phyloP scores from a whole-genome alignment of 2,329 filamentous ascomycete genomes.

The Talaromyces albobiverticillius region DNA sequence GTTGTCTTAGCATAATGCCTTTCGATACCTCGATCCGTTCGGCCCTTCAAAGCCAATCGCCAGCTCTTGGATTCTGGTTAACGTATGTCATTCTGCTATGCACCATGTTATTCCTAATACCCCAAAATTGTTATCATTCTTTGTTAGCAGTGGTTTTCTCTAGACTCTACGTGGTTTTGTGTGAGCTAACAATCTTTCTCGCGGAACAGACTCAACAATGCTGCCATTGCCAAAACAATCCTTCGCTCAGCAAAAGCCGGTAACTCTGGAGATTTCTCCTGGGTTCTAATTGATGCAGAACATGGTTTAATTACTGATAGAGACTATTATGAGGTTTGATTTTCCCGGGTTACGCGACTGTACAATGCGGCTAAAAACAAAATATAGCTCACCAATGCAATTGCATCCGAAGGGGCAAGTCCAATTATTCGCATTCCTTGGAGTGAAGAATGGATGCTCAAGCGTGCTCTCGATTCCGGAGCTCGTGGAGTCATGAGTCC shows the following conservation, averaged over 20 bases:
- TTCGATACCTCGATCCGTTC: neutral
- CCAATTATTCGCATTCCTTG: slow-evolving; percentile 44
- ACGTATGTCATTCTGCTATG: too few species aligned
- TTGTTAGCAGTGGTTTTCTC: too few species aligned
- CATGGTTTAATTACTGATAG: slow-evolving; percentile 5
- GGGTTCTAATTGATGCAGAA: slow-evolving; percentile 3
- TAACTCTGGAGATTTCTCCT: too few species aligned
- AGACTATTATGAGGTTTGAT: slow-evolving; percentile 1
- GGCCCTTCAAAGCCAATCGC: neutral
- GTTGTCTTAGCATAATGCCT: too few species aligned
- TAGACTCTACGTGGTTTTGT: too few species aligned
- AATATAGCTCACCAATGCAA: slow-evolving; percentile 51
- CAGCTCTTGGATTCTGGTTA: slow-evolving; percentile 1
- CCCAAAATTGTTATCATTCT: too few species aligned
- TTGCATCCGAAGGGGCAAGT: slow-evolving; percentile 40
- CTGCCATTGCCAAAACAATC: neutral
- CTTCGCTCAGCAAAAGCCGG: neutral
- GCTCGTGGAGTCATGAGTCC: slow-evolving; percentile 55
- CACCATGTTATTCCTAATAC: too few species aligned
- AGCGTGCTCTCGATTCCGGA: slow-evolving; percentile 55
- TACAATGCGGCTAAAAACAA: too few species aligned
- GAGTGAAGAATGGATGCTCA: slow-evolving; percentile 37
- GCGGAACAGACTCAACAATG: neutral
- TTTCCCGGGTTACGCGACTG: too few species aligned
- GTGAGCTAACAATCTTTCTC: neutral